Percentiles rank a stretch among this genome's conserved stretches.
These are phyloP conservation scores for Podosphaera xanthii DNA, from an alignment of 2,329 filamentous ascomycete genomes.

Conservation along the genomic window DNA sequence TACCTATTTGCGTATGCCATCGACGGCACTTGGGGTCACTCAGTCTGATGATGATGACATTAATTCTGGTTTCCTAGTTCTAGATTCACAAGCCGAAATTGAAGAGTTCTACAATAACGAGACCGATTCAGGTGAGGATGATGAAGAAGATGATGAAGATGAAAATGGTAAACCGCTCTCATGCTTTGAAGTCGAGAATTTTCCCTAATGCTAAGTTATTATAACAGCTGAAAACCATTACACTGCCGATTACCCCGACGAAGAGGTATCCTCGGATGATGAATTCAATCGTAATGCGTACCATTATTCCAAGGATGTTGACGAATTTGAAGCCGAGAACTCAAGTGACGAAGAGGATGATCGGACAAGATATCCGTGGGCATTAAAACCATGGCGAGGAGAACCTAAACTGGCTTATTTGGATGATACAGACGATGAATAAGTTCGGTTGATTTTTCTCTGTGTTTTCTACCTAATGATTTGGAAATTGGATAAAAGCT, in stretches of 20 bases:
- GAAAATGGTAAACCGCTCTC: conserved; percentile 30
- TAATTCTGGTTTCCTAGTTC: conserved; percentile 20
- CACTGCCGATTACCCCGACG: conserved; percentile 58
- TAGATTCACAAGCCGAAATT: conserved; percentile 18
- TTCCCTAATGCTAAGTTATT: neutral
- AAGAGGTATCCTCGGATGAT: conserved; percentile 52
- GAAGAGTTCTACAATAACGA: conserved; percentile 36
- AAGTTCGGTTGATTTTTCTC: too few relatives aligned
- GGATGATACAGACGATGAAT: conserved; percentile 2
- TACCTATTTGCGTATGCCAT: conserved; percentile 38
- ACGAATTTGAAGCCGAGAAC: conserved; percentile 10
- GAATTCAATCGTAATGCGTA: conserved; percentile 35
- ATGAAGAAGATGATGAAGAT: conserved; percentile 40
- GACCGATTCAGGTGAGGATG: conserved; percentile 39
- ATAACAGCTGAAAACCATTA: conserved; percentile 52
- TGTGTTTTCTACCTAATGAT: too few relatives aligned
- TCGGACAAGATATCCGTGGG: conserved; percentile 12
- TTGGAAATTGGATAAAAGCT: too few relatives aligned
- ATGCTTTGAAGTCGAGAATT: neutral
- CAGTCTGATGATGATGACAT: conserved; percentile 20
- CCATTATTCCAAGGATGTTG: conserved; percentile 20
- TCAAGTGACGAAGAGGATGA: conserved; percentile 9
- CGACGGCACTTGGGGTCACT: conserved; percentile 25
- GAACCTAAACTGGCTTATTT: conserved; percentile 1
- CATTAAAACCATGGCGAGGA: neutral